Base-by-base conservation (phyloP, 257 asterid genomes). In the Eustoma russellianum region DNA sequence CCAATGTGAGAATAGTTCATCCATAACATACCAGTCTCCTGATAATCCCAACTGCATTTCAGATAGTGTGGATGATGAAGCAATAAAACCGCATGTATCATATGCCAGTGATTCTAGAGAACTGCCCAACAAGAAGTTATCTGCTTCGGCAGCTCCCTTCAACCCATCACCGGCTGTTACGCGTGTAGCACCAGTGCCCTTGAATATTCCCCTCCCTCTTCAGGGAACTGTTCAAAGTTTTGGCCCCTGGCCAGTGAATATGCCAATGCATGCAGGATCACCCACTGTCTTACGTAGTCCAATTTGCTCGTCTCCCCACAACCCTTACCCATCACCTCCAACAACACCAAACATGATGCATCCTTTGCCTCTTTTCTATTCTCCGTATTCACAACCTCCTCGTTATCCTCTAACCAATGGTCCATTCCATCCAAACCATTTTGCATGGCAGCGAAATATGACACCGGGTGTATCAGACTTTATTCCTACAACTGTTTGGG, bases 141-240 rank as follows among this genome's bases (percentile, higher is more conserved):
- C 98, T 57, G 98, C 98, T 48, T 85, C 88, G 44, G 98, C 98
- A 53, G 85, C 95, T 69, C 98, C 98, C 17, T 91, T 87, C 70
- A 88, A 79, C 63, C 98, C 98, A 56, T 79, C 98, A 18, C 60
- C 82, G 18, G 70, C 76, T 17, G 48, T 70, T 61, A 71, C 90
- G 19, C 86, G 82, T 8, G 65, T 71, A 45, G 74, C 87, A n/a
- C 91, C 93, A 14, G 56, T 79, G 77, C 85, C 93, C 48, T 59
- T 78, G 77, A 86, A 70, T 66, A 60, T 78, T 56, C 61, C 72
- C 67, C 75, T 69, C 66, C 83, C 86, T 61, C 55, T 82, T 63
- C 80, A 83, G 33, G 82, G 88, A 70, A 62, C 77, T 55, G 81
- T 77, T 60, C 79, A 80, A 57, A 76, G 76, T 17, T 59, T 74